These are phyloP conservation scores for Cavenderia fasciculata DNA, from an alignment of 78 protist species.

Conservation along the genomic window DNA sequence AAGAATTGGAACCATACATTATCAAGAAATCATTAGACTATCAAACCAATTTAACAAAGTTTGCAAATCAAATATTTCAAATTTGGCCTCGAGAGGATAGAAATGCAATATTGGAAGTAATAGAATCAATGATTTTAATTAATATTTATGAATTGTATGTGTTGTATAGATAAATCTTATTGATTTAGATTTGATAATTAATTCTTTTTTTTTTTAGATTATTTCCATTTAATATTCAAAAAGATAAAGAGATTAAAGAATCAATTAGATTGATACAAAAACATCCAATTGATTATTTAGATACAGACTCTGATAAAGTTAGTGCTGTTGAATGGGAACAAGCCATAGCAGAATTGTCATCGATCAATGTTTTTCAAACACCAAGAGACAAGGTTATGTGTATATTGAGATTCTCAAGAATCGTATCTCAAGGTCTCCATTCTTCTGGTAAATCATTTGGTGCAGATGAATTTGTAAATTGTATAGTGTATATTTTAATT, in stretches of 20 bases:
- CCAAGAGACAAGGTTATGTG: slow-evolving; percentile 62
- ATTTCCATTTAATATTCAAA: slow-evolving; percentile 24
- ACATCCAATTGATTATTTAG: background rate
- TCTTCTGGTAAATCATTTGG: slow-evolving; percentile 35
- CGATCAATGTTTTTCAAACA: slow-evolving; percentile 17
- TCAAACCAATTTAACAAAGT: slow-evolving; percentile 1
- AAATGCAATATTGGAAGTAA: slow-evolving; percentile 18
- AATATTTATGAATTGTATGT: background rate
- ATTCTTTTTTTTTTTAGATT: background rate
- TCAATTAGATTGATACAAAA: background rate
- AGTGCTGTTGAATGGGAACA: slow-evolving; percentile 17
- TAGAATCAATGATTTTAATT: slow-evolving; percentile 33
- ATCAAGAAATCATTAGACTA: background rate
- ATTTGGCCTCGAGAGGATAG: background rate
- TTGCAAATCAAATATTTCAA: background rate
- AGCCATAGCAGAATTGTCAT: slow-evolving; percentile 12
- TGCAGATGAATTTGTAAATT: slow-evolving; percentile 58
- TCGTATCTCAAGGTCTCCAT: slow-evolving; percentile 8
- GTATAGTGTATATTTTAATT: slow-evolving; percentile 9
- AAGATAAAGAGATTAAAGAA: slow-evolving; percentile 17
- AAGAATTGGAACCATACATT: slow-evolving; percentile 12
- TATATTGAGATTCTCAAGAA: slow-evolving; percentile 29
- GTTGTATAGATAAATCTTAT: slow-evolving; percentile 10
- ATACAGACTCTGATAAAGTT: background rate
- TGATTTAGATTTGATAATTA: background rate